Evolutionary conservation across 75 land plant genomes (phyloP), one percentile per base, ranked within the genome.

Genomic region (Pinus albicaulis): DNA sequence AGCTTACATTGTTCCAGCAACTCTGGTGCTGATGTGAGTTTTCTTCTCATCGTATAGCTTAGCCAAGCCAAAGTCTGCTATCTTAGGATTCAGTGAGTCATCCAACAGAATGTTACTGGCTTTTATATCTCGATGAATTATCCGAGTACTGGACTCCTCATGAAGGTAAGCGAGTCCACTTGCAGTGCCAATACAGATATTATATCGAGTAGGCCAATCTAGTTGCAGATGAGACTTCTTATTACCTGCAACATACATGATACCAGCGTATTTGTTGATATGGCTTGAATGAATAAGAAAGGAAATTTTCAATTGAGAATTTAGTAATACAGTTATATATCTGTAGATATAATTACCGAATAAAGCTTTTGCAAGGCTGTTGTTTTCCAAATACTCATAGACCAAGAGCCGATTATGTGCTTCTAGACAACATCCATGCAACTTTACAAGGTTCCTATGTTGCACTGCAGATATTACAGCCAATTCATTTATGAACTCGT

Each of bases 11-110:
- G 98, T 95, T 11, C 98, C 98, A 0, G 98, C 98, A 65, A 95
- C 89, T 58, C 91, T 80, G 6, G 98, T 95, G 72, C 90, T 95
- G 26, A 92, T 88, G 80, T 95, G 98, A 14, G 98, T 93, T 73
- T 83, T 90, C 44, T 85, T 84, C 44, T 87, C 94, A 77, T 92
- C 94, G 58, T 86, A 90, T 22, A 95, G 86, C 63, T 90, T 96
- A 44, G 98, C 98, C 75, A 95, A 83, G 13, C 98, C 98, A 85
- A 95, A 95, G 79, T 95, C 98, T 74, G 94, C 86, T 12, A 95
- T 88, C 65, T 89, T 91, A 13, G 98, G 97, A 34, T 61, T 74
- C 28, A 95, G 86, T 59, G 91, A 79, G 52, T 84, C 34, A 72
- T 94, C 96, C 59, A 94, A 91, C 23, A 94, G 83, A 66, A 94